Conservation (phyloP, 225 moss, liverwort and hornwort species). For the Physcomitrium patens region DNA sequence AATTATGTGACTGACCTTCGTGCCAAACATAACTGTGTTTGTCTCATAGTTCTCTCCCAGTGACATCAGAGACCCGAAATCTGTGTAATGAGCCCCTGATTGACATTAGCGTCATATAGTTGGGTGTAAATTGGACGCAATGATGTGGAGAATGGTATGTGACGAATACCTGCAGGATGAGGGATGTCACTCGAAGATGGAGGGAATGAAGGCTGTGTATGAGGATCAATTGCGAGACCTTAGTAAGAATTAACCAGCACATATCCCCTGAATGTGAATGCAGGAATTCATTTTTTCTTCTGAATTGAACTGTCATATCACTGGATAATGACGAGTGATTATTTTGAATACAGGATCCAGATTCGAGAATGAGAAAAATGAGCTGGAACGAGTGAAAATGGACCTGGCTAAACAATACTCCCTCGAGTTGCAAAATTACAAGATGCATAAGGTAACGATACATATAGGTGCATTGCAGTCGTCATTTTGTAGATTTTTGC, state of each 20-base stretch:
- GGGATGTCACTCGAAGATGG: conserved; percentile 41
- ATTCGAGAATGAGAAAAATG: conserved; percentile 35
- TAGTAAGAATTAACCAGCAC: conserved; percentile 29
- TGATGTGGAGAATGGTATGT: not conserved
- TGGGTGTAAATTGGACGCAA: not conserved
- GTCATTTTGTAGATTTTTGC: not conserved
- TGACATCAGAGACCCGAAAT: not conserved
- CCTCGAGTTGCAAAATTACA: conserved; percentile 55
- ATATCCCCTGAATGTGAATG: not conserved
- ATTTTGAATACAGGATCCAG: conserved; percentile 28
- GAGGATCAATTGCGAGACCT: conserved; percentile 45
- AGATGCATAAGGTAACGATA: conserved; percentile 54
- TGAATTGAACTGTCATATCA: not conserved
- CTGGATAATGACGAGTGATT: not conserved
- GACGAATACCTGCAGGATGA: conserved; percentile 42
- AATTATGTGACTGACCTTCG: not conserved
- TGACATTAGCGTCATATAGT: not conserved
- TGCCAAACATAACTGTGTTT: too few species aligned
- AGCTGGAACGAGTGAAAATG: conserved; percentile 44
- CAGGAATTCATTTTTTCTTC: not conserved
- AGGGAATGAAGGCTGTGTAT: conserved; percentile 38
- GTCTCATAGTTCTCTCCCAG: not conserved
- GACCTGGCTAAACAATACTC: conserved; percentile 38
- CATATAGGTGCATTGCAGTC: not conserved
- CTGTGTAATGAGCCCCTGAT: not conserved